Evolutionary conservation across 2,329 filamentous ascomycete species (phyloP), one percentile per base, ranked within the genome.

Genomic region (Clarireedia sp.): DNA sequence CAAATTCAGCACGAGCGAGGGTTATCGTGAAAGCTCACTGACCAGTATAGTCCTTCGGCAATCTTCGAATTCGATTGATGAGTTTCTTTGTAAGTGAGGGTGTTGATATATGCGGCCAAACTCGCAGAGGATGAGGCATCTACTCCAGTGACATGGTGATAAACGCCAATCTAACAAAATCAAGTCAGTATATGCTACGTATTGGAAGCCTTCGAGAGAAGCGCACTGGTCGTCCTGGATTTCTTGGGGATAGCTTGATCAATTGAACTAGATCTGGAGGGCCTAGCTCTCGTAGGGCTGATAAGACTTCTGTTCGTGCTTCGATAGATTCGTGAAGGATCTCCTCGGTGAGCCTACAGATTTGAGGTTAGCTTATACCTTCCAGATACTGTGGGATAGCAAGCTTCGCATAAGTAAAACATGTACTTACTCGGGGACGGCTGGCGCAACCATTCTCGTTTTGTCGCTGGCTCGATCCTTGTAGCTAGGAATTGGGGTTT

Each of bases 61-160:
- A 97, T 94, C 75, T 96, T 97, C 58, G 78, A 77, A 55, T 78
- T 79, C 12, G 86, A 78, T 69, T 89, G 90, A 62, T 92, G 88
- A 61, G 86, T 83, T 53, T 92, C 88, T 61, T 87, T 87, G 73
- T 96, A 95, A 46, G 91, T 96, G 58, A 99, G 79, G 40, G 92
- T 97, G 73, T 97, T 99, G 74, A 99, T 95, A 73, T 99, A 99
- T 64, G 94, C 94, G 41, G 94, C 94, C 57, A 99, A 76, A 73
- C 92, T 97, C 57, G 94, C 94, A 9, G 94, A 97, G 6, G 94
- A 97, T 2, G 94, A 99, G 48, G 94, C 94, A 74, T 99, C 94
- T 68, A 96, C 86, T 59, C 94, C 94, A 40, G 90, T 96, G 64
- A 96, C 91, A 83, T 99, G 94, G 72, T 99, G 94, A 70, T 99